Evolutionary conservation across 306 rosid genomes (phyloP), one percentile per base, ranked within the genome.

Genomic region (Dryas alaskensis): DNA sequence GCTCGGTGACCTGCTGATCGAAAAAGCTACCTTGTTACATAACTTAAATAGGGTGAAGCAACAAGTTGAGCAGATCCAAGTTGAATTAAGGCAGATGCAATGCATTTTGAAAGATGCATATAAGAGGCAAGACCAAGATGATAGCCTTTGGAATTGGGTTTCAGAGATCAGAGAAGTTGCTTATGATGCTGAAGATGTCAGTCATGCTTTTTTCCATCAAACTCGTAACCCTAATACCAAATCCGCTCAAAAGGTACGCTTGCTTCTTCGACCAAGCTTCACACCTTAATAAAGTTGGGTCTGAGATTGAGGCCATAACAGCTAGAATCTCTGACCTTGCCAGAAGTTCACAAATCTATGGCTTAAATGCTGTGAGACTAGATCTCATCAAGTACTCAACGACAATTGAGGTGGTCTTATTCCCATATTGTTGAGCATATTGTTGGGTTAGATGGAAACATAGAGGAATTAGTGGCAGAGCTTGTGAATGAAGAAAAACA

Each of bases 161-260:
- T 75, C 85, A 27, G 89, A 84, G 74, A 82, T 89, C 42, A 75
- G 85, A 82, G 91, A 86, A 62, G 80, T 77, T 14, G 88, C 89
- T 67, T 79, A 77, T 79, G 91, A 86, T 69, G 80, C 85, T 39
- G 88, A 83, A 16, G 91, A 86, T 77, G 76, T 63, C 16, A 81
- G 86, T 57, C 84, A 70, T 2, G 44, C 77, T 43, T 82, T 75
- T 67, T 74, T 22, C 73, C 4, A 68, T 80, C 58, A 79, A 44
- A 76, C 67, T 59, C 55, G 61, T 65, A 52, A 10, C 50, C 51
- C 45, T 44, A 17, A 4, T 16, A 6, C 42, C 47, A 3, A 72
- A 68, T 82, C 50, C 60, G 39, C 63, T 81, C 71, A 81, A 58
- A 73, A 81, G 80, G 79, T 79, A 43, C 43, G 66, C 64, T 74